Evolutionary conservation across 2,329 filamentous ascomycete species (phyloP), one percentile per base, ranked within the genome.

Genomic region (Simplicillium aogashimaense): DNA sequence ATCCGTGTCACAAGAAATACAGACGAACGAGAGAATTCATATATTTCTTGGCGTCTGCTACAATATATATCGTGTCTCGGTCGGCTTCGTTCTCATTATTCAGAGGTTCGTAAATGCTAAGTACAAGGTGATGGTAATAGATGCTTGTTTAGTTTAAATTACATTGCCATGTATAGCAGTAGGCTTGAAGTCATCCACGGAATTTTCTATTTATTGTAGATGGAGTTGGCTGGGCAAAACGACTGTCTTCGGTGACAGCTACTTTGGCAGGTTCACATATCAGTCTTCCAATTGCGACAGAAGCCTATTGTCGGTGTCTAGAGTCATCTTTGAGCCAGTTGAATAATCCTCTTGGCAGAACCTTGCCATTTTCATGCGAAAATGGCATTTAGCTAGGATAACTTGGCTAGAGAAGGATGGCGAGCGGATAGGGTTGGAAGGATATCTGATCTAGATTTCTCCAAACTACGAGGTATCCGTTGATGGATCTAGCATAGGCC

Each of bases 381-480:
- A 58, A 1, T 44, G 38, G 1, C 44, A 52, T 14, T 49, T 47
- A 0, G 56, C 55, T 20, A 42, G 45, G 34, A 64, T 54, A 3
- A 57, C 41, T 1, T 56, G 43, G 1, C 55, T 54, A 37, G 58
- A 53, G 13, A 48, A 38, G 1, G 47, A 47, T 0, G 54, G 46
- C 7, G 49, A n/a, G 47, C 2, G 53, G 47, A 1, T 43, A 43
- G 0, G 46, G 9, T 44, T 48, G 6, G 50, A 28, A 0, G 62
- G 61, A 39, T 65, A 66, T 15, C 50, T 57, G 1, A 64, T 42
- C 51, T 52, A 58, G 3, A 61, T 46, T 35, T 66, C 61, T 4
- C 60, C 58, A 25, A 61, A 64, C 50, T 53, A 64, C 0, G 38
- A 35, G 0, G 45, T 2, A 6, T 54, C 45, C 1, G 50, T 10